A percentile compares a stretch with the other conserved stretches of the same genome.
Conservation (phyloP, 495 filamentous ascomycete species). For the Trichocladium uniseriatum region DNA sequence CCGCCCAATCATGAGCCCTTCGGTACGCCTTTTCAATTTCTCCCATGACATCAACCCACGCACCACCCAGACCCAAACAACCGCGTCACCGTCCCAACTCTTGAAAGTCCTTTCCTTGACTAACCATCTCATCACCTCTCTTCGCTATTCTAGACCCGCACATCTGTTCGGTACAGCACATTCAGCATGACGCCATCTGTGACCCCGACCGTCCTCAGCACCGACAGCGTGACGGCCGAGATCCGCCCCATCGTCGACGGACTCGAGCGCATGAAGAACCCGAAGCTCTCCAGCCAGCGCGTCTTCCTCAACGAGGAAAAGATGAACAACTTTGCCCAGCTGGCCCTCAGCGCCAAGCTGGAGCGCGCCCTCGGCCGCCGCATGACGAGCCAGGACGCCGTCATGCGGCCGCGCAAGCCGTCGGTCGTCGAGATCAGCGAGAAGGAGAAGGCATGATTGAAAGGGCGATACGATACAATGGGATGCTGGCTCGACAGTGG, state of each 20-base stretch:
- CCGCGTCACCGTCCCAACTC: not conserved
- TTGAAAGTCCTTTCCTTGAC: not conserved
- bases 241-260: slow-evolving; percentile 74
- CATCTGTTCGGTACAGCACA: slow-evolving; percentile 72
- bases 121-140: not conserved
- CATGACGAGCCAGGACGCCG: slow-evolving; percentile 87
- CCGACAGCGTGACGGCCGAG: slow-evolving; percentile 56
- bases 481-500: not conserved
- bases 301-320: slow-evolving; percentile 77
- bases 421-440: slow-evolving; percentile 26
- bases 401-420: slow-evolving; percentile 54
- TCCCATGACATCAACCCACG: not conserved
- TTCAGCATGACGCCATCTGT: slow-evolving; percentile 68
- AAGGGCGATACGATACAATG: not conserved
- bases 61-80: not conserved
- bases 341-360: slow-evolving; percentile 87
- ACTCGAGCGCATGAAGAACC: slow-evolving; percentile 85
- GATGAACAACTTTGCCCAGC: slow-evolving; percentile 73
- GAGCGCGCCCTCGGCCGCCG: slow-evolving; percentile 83
- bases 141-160: slow-evolving; percentile 41
- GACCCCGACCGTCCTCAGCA: slow-evolving; percentile 50
- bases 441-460: slow-evolving; percentile 26
- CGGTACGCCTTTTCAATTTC: slow-evolving; percentile 44
- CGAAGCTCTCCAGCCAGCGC: slow-evolving; percentile 72
- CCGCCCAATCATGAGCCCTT: slow-evolving; percentile 67